Base-by-base conservation (phyloP, 495 filamentous ascomycete genomes). In the Pseudoneurospora amorphoporcata region DNA sequence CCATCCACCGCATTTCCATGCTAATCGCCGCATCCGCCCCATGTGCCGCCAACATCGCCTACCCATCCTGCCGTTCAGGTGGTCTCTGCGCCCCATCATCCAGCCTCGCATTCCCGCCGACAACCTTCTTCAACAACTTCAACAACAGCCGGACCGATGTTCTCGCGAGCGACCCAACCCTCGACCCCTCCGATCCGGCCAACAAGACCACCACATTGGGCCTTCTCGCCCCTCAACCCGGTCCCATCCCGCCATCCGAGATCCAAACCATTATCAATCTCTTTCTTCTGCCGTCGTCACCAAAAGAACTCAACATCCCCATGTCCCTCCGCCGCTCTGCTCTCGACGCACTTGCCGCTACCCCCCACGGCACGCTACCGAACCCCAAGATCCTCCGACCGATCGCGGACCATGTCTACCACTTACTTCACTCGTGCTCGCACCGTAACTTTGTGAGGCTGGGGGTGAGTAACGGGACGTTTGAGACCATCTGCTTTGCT, bases 401-500 rank as follows among this genome's bases (percentile, higher is more conserved):
- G 41, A 76, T 83, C n/a, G 80, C 82, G 45, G 82, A 84, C 68
- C 81, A 84, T 73, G 79, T 79, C 45, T 83, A 83, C 72, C 77
- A 82, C 61, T 81, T 87, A 32, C 80, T 87, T 0, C 82, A 81
- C 41, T 83, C 83, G 75, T 87, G 85, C 77, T 84, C 84, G 61
- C 84, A 86, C 78, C 80, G 82, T 61, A 86, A 86, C 77, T 82
- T 86, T 72, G 83, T 86, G 29, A 81, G 82, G 65, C 81, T 84
- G 12, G 82, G 82, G 69, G 82, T 84, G 53, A 77, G 76, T 65
- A 83, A 84, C 75, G 81, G 82, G 42, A 84, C 82, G 17, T 83
- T 82, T 69, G 82, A 84, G 75, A 83, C 81, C 3, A 58, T 83
- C 19, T 83, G 81, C 78, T 78, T 82, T 7, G 82, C 82, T 3